A percentile compares a stretch with the other conserved stretches of the same genome.
Evolutionary conservation across 139 green algal species (phyloP).

Genomic region (Coelastrella sp.): DNA sequence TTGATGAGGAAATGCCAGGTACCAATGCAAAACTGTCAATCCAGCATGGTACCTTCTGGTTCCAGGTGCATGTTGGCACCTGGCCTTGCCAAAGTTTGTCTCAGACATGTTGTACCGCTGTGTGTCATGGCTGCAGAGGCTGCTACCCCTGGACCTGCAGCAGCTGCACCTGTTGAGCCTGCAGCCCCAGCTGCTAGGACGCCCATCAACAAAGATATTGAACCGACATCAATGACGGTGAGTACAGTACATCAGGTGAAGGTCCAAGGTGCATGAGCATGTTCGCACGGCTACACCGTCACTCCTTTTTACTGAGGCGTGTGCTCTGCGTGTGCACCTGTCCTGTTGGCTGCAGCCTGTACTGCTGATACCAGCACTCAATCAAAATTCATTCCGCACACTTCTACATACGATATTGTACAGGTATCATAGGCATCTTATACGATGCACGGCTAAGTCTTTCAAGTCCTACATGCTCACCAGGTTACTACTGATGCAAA

Average conservation of each 20-base stretch:
- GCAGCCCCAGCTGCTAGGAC: neutral
- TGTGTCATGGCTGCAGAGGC: neutral
- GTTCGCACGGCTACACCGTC: neutral
- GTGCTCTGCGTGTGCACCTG: too few species aligned
- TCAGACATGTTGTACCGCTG: neutral
- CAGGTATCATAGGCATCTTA: neutral
- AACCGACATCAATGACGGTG: slow-evolving; percentile 21
- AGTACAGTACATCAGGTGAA: neutral
- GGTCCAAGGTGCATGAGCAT: neutral
- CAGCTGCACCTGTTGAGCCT: neutral
- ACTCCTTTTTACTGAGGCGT: too few species aligned
- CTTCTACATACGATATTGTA: too few species aligned
- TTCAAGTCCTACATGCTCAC: neutral
- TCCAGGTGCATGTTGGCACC: too few species aligned
- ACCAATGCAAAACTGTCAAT: too few species aligned
- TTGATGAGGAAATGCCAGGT: too few species aligned
- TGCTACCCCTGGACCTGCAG: slow-evolving; percentile 7
- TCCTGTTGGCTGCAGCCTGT: too few species aligned
- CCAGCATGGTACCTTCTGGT: neutral
- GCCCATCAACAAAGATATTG: slow-evolving; percentile 16
- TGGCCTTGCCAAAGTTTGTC: too few species aligned
- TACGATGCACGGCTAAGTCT: neutral
- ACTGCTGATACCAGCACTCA: too few species aligned
- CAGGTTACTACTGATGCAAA: neutral
- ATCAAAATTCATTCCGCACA: too few species aligned